phyloP scores from a whole-genome alignment of 2,329 filamentous ascomycete genomes.

The Chaetomium sp. region DNA sequence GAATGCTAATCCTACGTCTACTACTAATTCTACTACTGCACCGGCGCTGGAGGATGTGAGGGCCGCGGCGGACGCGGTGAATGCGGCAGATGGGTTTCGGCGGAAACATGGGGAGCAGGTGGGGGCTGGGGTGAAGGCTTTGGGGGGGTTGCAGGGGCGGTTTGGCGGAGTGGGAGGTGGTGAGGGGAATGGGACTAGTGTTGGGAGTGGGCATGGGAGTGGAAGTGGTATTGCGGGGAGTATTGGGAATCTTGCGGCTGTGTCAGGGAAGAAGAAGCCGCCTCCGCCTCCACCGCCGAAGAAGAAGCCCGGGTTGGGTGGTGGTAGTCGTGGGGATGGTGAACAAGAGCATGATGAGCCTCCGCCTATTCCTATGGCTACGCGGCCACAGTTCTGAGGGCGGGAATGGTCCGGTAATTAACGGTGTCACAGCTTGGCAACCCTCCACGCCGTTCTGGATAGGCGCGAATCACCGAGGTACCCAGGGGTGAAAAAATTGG shows the following conservation, averaged over 20 bases:
- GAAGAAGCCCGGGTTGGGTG: constrained; percentile 35
- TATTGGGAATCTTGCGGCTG: constrained; percentile 8
- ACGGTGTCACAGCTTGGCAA: neutral
- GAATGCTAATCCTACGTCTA: no score
- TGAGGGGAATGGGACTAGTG: neutral
- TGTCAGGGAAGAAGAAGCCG: constrained; percentile 46
- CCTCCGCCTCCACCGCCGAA: constrained; percentile 46
- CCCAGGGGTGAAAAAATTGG: no score
- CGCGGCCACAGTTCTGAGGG: constrained; percentile 21
- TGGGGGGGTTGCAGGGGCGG: constrained; percentile 53
- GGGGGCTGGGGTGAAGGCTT: constrained; percentile 39
- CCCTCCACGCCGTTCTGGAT: no score
- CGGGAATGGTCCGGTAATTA: neutral
- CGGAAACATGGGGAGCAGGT: constrained; percentile 65
- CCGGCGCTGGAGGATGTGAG: constrained; percentile 52
- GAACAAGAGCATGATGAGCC: constrained; percentile 24
- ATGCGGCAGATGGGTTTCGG: constrained; percentile 62
- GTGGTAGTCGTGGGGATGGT: constrained; percentile 1
- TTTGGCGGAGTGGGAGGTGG: constrained; percentile 43
- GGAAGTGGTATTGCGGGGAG: neutral
- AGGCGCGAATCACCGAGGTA: no score
- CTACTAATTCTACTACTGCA: no score
- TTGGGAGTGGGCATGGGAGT: neutral
- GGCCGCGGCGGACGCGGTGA: constrained; percentile 53
- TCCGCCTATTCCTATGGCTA: constrained; percentile 43